Evolutionary conservation across 1,139 yeast species (phyloP).

Genomic region (Kodamaea anthophila): DNA sequence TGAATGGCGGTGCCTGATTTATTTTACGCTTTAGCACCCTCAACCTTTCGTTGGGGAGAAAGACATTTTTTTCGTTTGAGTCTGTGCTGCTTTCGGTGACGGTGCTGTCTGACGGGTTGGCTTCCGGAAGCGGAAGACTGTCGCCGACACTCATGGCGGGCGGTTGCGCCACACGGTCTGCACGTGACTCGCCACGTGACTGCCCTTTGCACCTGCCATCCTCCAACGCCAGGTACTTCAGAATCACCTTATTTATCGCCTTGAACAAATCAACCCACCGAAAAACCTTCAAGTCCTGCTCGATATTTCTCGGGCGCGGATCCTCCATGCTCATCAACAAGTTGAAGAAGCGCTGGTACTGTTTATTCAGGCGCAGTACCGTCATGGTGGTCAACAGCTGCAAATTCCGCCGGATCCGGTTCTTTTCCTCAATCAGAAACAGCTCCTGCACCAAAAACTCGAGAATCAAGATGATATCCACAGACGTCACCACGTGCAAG

Average conservation of each 20-base stretch:
- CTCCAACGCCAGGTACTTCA: conserved; percentile 37
- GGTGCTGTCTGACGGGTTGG: background rate
- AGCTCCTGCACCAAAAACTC: conserved; percentile 53
- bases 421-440: conserved; percentile 64
- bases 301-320: conserved; percentile 69
- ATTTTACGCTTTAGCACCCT: conserved; percentile 18
- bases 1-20: conserved; percentile 5
- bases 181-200: background rate
- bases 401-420: conserved; percentile 61
- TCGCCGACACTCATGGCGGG: background rate
- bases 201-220: too few relatives aligned
- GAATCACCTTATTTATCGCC: conserved; percentile 56
- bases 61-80: conserved; percentile 8
- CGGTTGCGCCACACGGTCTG: background rate
- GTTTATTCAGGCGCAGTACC: conserved; percentile 44
- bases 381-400: conserved; percentile 63
- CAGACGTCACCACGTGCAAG: conserved; percentile 55
- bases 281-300: conserved; percentile 67
- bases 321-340: conserved; percentile 58
- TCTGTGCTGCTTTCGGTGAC: background rate
- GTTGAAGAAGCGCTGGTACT: conserved; percentile 45
- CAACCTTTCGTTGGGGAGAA: conserved; percentile 23
- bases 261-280: conserved; percentile 49
- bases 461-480: conserved; percentile 53
- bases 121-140: conserved; percentile 1